These are phyloP conservation scores for Aureobasidium sp. DNA, from an alignment of 2,329 filamentous ascomycete genomes.

Conservation along the genomic window DNA sequence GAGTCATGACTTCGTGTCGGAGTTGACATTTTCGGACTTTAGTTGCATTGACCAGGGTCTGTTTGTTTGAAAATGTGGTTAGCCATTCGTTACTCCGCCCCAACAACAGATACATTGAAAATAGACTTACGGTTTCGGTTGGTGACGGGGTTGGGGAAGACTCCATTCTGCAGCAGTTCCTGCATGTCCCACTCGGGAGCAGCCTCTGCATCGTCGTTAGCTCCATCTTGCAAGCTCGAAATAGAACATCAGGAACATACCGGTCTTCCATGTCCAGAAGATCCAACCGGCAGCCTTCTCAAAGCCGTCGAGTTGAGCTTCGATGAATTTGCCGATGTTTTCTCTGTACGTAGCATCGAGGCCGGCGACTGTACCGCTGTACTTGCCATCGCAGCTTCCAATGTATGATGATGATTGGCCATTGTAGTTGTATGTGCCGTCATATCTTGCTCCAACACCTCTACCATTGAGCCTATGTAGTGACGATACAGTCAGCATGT, in stretches of 20 bases:
- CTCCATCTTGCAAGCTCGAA: not conserved
- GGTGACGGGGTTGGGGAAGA: constrained; percentile 24
- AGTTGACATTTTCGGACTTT: not conserved
- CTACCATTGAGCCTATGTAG: constrained; percentile 36
- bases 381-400: constrained; percentile 40
- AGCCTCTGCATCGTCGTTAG: constrained; percentile 26
- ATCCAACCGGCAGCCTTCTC: constrained; percentile 44
- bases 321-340: constrained; percentile 39
- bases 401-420: constrained; percentile 31
- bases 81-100: not conserved
- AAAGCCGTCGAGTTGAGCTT: constrained; percentile 41
- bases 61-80: not conserved
- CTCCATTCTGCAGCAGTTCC: constrained; percentile 34
- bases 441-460: constrained; percentile 37
- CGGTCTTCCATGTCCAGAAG: constrained; percentile 46
- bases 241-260: not conserved
- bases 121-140: constrained; percentile 20
- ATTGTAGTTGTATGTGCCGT: constrained; percentile 32
- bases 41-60: constrained; percentile 15
- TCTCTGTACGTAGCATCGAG: constrained; percentile 36
- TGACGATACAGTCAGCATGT: constrained; percentile 28
- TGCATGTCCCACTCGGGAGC: constrained; percentile 46
- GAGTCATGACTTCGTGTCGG: not conserved
- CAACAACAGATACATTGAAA: not conserved
- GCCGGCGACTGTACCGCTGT: constrained; percentile 35